Evolutionary conservation across 805 yeast species (phyloP), one percentile per base, ranked within the genome.

Genomic region (Saturnispora serradocipensis): DNA sequence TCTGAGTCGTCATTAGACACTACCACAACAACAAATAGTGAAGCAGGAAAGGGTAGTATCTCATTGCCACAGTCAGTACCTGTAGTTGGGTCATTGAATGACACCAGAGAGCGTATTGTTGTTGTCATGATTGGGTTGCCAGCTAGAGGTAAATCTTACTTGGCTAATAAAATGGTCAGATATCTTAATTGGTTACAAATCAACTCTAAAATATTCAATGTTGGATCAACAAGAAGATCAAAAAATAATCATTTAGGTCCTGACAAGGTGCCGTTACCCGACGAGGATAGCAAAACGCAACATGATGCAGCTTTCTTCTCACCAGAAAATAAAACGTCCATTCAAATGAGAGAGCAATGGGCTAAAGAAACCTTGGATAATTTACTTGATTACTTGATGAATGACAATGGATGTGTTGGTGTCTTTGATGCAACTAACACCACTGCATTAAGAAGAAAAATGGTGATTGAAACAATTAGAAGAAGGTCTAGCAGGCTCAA

Each of bases 41-140:
- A 20, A 38, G 22, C 42, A 38, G 42, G 13, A 16, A 38, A 38
- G 11, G 20, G 20, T 38, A 10, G 22, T 18, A 38, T 18, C 18
- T 20, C 97, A 0, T 78, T 85, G 46, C 47, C 55, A 10, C 27
- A 43, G 27, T 82, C 90, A 1, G 81, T 86, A 54, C 78, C 78
- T 3, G 80, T 89, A 0, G 93, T 95, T 63, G 88, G 88, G 4
- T 71, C 72, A 32, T 79, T 80, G 34, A 80, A 81, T 1, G 58
- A 59, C 16, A 72, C 76, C 59, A 58, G 71, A 48, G 97, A 88
- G 13, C 86, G 88, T 62, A 74, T 91, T 49, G 95, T 91, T 15
- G 88, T 91, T 53, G 95, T 93, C 18, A 91, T 91, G 98, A 97
- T 91, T 15, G 99, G 99, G 0, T 67, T 85, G 13, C 98, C 98